Evolutionary conservation across 208 protist genomes (phyloP), one percentile per base, ranked within the genome.

Genomic region (Leptomonas seymouri): DNA sequence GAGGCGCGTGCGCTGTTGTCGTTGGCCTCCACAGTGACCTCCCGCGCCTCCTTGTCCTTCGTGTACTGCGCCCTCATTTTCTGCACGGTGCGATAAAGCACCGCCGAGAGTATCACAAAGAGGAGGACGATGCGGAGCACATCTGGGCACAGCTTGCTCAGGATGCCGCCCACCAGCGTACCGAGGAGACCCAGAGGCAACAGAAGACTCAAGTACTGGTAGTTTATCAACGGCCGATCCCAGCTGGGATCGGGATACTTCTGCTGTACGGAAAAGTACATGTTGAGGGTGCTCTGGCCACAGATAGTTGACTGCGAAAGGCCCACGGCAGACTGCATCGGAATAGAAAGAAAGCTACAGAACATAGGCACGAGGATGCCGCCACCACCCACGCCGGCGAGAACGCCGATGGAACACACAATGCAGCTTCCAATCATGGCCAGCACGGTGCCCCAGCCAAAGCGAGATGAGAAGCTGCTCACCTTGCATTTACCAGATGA

Each of bases 351-450:
- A 20, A 87, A 54, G 7, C 53, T 74, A 23, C 75, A 79, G 70
- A 91, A 93, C 80, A 94, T 78, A 6, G 91, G 91, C 3, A 96
- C 88, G 21, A 96, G 78, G 59, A 96, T 94, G 56, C 91, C 91
- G 42, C 91, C 91, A 54, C 91, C 91, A 18, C 91, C 91, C 30
- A 94, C 80, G 30, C 91, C 91, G 4, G 91, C 86, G 54, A 96
- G 61, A 18, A 91, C 88, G 25, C 65, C 88, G 50, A 96, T 80
- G 42, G 91, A 80, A 42, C 87, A 87, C 48, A 96, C 74, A 8
- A 75, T 0, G 44, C 89, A 83, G n/a, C 80, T 74, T 14, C 74
- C 41, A 0, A 93, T 6, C 74, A 93, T 84, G 3, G 91, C 80
- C 12, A 91, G 11, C 1, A 82, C 20, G 27, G 68, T 74, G 15